A percentile compares a stretch with the other conserved stretches of the same genome.
These are phyloP conservation scores for Moniliella sp. DNA, from an alignment of 1,284 basidiomycete genomes.

Conservation along the genomic window DNA sequence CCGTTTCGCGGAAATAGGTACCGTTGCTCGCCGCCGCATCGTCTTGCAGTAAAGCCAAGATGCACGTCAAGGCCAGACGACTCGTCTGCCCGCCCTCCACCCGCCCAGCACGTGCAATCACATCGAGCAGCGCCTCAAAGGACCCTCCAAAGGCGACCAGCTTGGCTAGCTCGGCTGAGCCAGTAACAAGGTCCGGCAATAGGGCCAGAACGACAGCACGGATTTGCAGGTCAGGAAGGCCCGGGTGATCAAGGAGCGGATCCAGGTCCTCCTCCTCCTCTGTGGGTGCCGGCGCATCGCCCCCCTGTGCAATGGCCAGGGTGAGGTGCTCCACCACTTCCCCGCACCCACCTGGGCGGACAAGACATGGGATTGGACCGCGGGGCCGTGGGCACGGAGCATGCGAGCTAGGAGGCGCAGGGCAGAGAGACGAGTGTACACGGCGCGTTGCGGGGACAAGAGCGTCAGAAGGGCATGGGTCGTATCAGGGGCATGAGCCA, in stretches of 20 bases:
- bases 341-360: conserved; percentile 50
- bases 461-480: conserved; percentile 60
- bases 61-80: conserved; percentile 61
- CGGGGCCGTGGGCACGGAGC: conserved; percentile 46
- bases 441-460: conserved; percentile 35
- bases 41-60: conserved; percentile 65
- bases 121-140: conserved; percentile 82
- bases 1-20: conserved; percentile 90
- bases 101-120: conserved; percentile 66
- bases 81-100: conserved; percentile 66
- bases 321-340: conserved; percentile 43
- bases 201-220: conserved; percentile 44
- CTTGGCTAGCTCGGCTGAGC: conserved; percentile 86
- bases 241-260: conserved; percentile 11
- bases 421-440: conserved; percentile 68
- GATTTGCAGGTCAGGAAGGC: too few species aligned
- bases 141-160: conserved; percentile 88
- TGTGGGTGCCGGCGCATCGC: conserved; percentile 14
- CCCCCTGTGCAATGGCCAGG: conserved; percentile 30
- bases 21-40: conserved; percentile 86
- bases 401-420: conserved; percentile 64
- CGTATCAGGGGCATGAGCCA: too few species aligned
- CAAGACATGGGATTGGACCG: conserved; percentile 67
- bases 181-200: conserved; percentile 56
- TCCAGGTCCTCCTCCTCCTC: conserved; percentile 37